Base-by-base conservation (phyloP, 2,329 filamentous ascomycete species). In the Sclerotinia glacialis region DNA sequence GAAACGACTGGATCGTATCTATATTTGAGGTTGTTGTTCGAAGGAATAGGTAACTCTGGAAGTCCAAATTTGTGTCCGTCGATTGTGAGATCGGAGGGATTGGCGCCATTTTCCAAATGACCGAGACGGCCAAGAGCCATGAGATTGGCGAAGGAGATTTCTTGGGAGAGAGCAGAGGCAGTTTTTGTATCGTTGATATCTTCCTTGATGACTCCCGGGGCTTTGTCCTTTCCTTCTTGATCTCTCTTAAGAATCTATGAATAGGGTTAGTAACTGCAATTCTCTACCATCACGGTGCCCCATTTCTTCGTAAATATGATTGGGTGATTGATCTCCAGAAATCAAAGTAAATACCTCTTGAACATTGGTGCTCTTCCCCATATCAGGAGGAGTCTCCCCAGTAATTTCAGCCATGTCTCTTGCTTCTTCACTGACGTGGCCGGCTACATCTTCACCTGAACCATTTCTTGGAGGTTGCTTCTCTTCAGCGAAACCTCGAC, bases 1-100 rank as follows among this genome's bases (percentile, higher is more conserved):
- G 89, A 83, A 58, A 98, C 82, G 9, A 97, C 83, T 1, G 91
- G 87, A 76, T 97, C 90, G 76, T 98, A 96, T 74, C 95, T 87
- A 76, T 91, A 83, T 78, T 93, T 90, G 73, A 94, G 80, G 78
- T 91, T 83, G 78, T 37, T 83, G 53, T 69, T 80, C 66, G 84
- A 83, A 12, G 89, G 85, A 63, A 93, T 81, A 8, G 89, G 87
- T 66, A 88, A 79, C 46, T 82, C 80, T 1, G 93, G 93, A 69
- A 92, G 80, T 5, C 86, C 86, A 74, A 92, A 97, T 76, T 94
- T 96, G 76, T 76, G 72, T 16, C 72, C 74, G 18, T 72, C 44
- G 18, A 66, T 56, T 7, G 69, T 69, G 23, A 66, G 64, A 53
- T 74, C 72, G 34, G 62, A 54, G 23, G 73, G 71, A 53, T 68